phyloP scores from a whole-genome alignment of 2,329 filamentous ascomycete species.

The Colletotrichum sp. region DNA sequence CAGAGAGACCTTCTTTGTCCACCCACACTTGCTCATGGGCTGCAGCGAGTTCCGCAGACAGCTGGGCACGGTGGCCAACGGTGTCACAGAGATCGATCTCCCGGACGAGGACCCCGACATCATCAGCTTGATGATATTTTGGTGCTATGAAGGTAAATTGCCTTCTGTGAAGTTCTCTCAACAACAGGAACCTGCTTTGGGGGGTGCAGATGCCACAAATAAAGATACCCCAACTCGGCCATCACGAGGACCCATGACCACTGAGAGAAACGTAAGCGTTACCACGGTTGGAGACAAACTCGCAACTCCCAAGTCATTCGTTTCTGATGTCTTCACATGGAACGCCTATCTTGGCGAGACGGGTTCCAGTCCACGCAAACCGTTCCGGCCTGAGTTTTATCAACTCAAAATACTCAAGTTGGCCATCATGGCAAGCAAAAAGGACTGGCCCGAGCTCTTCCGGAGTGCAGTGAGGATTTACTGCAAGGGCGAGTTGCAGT shows the following conservation, averaged over 20 bases:
- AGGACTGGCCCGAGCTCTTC: neutral
- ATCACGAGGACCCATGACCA: neutral
- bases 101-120: neutral
- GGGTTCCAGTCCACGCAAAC: too few relatives aligned
- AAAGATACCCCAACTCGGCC: neutral
- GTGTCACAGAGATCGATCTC: neutral
- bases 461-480: neutral
- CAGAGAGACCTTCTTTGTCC: neutral
- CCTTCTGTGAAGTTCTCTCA: neutral
- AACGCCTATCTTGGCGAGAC: neutral
- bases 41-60: neutral
- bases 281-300: neutral
- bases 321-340: neutral
- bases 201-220: neutral
- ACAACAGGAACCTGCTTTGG: neutral
- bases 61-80: neutral
- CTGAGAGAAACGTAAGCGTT: neutral
- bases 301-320: neutral
- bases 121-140: neutral
- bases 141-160: neutral
- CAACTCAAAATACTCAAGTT: neutral
- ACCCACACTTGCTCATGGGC: neutral
- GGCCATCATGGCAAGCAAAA: neutral
- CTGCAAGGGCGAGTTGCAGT: neutral
- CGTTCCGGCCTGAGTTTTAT: neutral